A percentile compares a stretch with the other conserved stretches of the same genome.
Conservation (phyloP, 768 basidiomycete genomes). For the Asterophora lycoperdoides region DNA sequence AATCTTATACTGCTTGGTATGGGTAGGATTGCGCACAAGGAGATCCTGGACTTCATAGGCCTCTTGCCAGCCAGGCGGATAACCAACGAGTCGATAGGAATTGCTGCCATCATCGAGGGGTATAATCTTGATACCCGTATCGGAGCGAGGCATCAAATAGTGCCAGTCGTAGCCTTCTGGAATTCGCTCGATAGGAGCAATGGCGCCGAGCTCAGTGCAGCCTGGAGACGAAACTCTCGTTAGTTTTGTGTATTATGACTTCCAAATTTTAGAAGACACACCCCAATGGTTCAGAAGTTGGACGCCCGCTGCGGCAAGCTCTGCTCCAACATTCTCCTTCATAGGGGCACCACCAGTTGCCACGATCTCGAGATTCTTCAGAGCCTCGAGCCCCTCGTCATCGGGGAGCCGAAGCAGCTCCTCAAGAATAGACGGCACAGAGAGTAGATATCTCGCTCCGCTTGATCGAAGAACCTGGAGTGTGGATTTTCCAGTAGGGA, state of each 20-base stretch:
- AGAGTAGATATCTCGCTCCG: slow-evolving; percentile 30
- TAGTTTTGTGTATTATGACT: background rate
- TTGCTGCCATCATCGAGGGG: slow-evolving; percentile 22
- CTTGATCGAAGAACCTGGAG: slow-evolving; percentile 20
- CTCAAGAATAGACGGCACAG: slow-evolving; percentile 38
- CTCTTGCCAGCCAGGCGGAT: slow-evolving; percentile 30
- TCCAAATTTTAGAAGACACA: slow-evolving; percentile 11
- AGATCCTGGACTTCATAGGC: slow-evolving; percentile 35
- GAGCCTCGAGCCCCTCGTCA: slow-evolving; percentile 24
- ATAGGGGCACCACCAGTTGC: slow-evolving; percentile 37
- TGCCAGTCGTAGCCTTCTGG: slow-evolving; percentile 33
- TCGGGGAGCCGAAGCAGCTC: slow-evolving; percentile 27
- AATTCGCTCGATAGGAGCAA: slow-evolving; percentile 30
- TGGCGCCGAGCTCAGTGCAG: slow-evolving; percentile 34
- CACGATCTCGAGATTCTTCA: slow-evolving; percentile 30
- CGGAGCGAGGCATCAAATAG: slow-evolving; percentile 33
- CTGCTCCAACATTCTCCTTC: slow-evolving; percentile 30
- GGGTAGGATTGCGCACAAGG: slow-evolving; percentile 28
- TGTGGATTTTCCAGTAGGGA: slow-evolving; percentile 32
- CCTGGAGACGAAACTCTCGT: slow-evolving; percentile 16
- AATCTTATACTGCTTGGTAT: slow-evolving; percentile 30
- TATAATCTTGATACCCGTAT: slow-evolving; percentile 26
- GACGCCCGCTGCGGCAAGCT: slow-evolving; percentile 28
- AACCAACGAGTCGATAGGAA: slow-evolving; percentile 26
- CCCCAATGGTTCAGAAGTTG: slow-evolving; percentile 40